A percentile compares a stretch with the other conserved stretches of the same genome.
Conservation (phyloP, 805 yeast genomes). For the Yarrowia divulgata region DNA sequence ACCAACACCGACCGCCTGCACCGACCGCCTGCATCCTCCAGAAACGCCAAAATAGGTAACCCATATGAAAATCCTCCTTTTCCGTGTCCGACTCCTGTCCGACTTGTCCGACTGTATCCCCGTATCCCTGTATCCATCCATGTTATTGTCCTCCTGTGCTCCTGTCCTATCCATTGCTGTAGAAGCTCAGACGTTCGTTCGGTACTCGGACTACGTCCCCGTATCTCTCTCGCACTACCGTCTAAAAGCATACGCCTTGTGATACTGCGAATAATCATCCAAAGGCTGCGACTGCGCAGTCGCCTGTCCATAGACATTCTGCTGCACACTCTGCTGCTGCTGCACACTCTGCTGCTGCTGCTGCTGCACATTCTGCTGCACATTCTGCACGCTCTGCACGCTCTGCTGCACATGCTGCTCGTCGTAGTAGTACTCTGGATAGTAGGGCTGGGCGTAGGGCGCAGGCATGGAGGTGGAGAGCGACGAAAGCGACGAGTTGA, state of each 20-base stretch:
- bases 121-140: neutral
- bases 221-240: too few relatives aligned
- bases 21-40: constrained; percentile 9
- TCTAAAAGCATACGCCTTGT: constrained; percentile 31
- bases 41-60: constrained; percentile 19
- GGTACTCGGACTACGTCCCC: too few relatives aligned
- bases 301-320: constrained; percentile 14
- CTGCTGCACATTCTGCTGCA: constrained; percentile 13
- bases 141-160: too few relatives aligned
- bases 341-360: neutral
- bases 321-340: constrained; percentile 5
- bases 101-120: neutral
- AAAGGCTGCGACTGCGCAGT: constrained; percentile 1
- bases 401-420: constrained; percentile 32
- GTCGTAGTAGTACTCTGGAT: constrained; percentile 36
- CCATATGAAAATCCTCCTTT: neutral
- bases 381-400: constrained; percentile 7
- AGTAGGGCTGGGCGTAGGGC: constrained; percentile 26
- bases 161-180: neutral
- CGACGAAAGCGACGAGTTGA: constrained; percentile 2
- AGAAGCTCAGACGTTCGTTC: too few relatives aligned
- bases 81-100: neutral
- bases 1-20: neutral
- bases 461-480: constrained; percentile 19
- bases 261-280: constrained; percentile 31